These are phyloP conservation scores for Lablab purpureus DNA, from an alignment of 306 rosid genomes.

Conservation along the genomic window DNA sequence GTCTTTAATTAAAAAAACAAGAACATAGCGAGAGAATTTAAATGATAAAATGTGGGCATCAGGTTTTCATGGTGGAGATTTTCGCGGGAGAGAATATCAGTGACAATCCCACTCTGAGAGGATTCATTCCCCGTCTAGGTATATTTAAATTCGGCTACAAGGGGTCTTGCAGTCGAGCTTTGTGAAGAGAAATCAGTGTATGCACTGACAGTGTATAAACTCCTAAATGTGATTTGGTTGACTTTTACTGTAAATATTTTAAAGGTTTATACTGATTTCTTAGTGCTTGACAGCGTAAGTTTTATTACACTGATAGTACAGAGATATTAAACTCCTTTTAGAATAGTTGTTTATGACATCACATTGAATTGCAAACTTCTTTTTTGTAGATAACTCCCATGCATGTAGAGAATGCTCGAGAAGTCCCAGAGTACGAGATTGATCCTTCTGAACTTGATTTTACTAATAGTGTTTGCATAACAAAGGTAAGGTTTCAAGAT, in stretches of 20 bases:
- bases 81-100: neutral
- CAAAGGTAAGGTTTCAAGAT: constrained; percentile 62
- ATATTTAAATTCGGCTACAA: neutral
- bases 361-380: neutral
- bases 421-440: constrained; percentile 97
- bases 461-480: constrained; percentile 78
- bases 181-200: neutral
- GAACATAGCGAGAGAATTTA: neutral
- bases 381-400: constrained; percentile 78
- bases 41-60: neutral
- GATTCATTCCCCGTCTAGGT: neutral
- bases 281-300: neutral
- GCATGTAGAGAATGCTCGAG: constrained; percentile 79
- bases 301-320: neutral
- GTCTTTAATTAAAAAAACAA: no score
- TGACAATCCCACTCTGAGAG: neutral
- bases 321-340: neutral
- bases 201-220: neutral
- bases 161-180: neutral
- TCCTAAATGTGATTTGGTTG: neutral
- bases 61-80: neutral
- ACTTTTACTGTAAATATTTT: neutral
- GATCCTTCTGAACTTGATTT: constrained; percentile 86
- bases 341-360: neutral
- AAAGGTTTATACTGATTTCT: neutral